These are phyloP conservation scores for Phytophthora meadii DNA, from an alignment of 352 stramenopile genomes.

Conservation along the genomic window DNA sequence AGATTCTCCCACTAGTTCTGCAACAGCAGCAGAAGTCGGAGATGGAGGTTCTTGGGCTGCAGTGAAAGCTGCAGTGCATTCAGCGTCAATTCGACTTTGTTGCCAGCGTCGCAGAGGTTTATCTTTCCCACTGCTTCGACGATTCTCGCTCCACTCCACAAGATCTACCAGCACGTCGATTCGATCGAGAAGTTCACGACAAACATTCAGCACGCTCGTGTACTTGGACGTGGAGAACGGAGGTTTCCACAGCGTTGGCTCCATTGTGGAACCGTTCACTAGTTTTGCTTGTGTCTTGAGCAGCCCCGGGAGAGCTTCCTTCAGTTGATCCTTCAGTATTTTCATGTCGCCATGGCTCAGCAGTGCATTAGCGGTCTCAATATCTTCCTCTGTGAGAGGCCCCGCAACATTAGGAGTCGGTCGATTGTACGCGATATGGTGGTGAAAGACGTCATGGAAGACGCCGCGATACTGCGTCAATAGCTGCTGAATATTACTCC, in stretches of 20 bases:
- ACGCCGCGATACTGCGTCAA: conserved; percentile 52
- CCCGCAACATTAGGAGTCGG: conserved; percentile 2
- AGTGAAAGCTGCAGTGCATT: conserved; percentile 41
- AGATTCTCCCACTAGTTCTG: conserved; percentile 22
- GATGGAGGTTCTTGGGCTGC: conserved; percentile 38
- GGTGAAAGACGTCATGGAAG: conserved; percentile 61
- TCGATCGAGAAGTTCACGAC: conserved; percentile 57
- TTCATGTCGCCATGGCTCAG: conserved; percentile 44
- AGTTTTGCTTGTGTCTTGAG: conserved; percentile 57
- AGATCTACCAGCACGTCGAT: conserved; percentile 72
- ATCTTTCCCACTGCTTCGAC: conserved; percentile 36
- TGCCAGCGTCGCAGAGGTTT: conserved; percentile 33
- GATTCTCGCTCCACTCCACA: conserved; percentile 65
- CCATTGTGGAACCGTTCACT: conserved; percentile 52
- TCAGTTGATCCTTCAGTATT: conserved; percentile 48
- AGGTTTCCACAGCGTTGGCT: conserved; percentile 67
- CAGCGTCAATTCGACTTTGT: conserved; percentile 42
- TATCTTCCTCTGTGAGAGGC: conserved; percentile 31
- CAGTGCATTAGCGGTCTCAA: conserved; percentile 39
- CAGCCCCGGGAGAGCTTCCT: conserved; percentile 42
- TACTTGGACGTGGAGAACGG: conserved; percentile 69
- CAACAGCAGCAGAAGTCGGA: conserved; percentile 23
- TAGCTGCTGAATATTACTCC: conserved; percentile 64
- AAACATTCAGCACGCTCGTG: conserved; percentile 49
- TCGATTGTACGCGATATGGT: conserved; percentile 61